Evolutionary conservation across 1,284 basidiomycete species (phyloP).

Genomic region (Ustilago trichophora): DNA sequence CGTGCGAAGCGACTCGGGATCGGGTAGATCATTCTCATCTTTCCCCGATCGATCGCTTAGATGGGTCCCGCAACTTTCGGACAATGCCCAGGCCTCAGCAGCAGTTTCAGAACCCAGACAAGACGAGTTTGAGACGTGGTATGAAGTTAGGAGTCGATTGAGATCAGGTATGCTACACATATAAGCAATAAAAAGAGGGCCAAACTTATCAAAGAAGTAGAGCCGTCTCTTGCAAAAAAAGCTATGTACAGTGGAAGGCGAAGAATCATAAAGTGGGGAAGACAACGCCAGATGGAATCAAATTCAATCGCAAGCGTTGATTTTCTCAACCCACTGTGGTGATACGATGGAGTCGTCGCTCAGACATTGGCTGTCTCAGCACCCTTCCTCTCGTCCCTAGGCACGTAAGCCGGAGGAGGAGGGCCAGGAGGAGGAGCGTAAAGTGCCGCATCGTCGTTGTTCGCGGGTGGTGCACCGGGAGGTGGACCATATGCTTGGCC

Average conservation of each 20-base stretch:
- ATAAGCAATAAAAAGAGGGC: background rate
- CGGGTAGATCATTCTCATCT: no score
- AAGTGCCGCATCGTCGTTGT: conserved; percentile 14
- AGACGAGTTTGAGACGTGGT: no score
- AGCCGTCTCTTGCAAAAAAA: background rate
- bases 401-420: conserved; percentile 42
- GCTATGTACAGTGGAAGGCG: background rate
- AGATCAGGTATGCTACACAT: background rate
- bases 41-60: no score
- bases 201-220: background rate
- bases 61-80: no score
- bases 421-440: conserved; percentile 38
- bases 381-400: conserved; percentile 20
- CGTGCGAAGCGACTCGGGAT: no score
- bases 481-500: conserved; percentile 36
- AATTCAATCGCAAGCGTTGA: no score
- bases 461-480: conserved; percentile 16
- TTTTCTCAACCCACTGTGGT: background rate
- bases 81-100: no score
- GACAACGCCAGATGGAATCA: background rate
- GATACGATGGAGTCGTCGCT: background rate
- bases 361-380: conserved; percentile 18
- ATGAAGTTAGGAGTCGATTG: no score
- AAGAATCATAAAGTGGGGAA: background rate
- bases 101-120: no score